A percentile compares a stretch with the other conserved stretches of the same genome.
These are phyloP conservation scores for Phytopythium oedochilum DNA, from an alignment of 352 stramenopile genomes.

Conservation along the genomic window DNA sequence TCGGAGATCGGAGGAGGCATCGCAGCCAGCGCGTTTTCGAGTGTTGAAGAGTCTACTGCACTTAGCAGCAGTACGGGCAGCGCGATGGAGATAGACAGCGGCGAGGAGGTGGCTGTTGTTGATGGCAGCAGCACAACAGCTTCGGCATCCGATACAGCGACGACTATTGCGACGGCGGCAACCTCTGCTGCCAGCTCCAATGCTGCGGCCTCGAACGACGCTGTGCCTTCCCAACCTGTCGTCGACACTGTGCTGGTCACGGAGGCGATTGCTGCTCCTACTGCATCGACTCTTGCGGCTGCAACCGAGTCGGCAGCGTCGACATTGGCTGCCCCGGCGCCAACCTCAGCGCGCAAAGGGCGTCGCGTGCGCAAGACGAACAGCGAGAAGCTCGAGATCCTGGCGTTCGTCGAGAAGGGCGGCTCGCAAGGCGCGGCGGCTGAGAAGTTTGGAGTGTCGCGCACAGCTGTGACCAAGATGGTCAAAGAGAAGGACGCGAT, in stretches of 20 bases:
- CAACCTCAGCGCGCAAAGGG: conserved; percentile 24
- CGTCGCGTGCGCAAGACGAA: conserved; percentile 76
- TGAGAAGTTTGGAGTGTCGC: conserved; percentile 78
- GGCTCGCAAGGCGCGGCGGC: conserved; percentile 70
- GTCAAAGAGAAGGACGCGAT: conserved; percentile 81
- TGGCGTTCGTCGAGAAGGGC: conserved; percentile 74
- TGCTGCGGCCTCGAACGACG: background rate
- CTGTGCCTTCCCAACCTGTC: too few relatives aligned
- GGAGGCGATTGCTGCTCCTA: background rate
- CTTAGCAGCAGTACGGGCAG: background rate
- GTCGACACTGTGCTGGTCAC: background rate
- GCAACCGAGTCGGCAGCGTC: background rate
- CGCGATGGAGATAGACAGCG: background rate
- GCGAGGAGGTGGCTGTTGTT: background rate
- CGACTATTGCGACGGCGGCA: background rate
- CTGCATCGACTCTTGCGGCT: background rate
- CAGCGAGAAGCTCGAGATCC: conserved; percentile 80
- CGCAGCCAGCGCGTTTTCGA: background rate
- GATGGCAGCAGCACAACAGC: background rate
- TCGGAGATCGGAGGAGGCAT: background rate
- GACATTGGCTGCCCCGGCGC: background rate
- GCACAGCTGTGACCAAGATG: conserved; percentile 84
- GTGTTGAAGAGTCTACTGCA: background rate
- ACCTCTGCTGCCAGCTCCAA: background rate
- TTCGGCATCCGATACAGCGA: background rate